Percentiles rank a stretch among this genome's conserved stretches.
Conservation (phyloP, 2,329 filamentous ascomycete genomes). For the Aspergillus flavus region DNA sequence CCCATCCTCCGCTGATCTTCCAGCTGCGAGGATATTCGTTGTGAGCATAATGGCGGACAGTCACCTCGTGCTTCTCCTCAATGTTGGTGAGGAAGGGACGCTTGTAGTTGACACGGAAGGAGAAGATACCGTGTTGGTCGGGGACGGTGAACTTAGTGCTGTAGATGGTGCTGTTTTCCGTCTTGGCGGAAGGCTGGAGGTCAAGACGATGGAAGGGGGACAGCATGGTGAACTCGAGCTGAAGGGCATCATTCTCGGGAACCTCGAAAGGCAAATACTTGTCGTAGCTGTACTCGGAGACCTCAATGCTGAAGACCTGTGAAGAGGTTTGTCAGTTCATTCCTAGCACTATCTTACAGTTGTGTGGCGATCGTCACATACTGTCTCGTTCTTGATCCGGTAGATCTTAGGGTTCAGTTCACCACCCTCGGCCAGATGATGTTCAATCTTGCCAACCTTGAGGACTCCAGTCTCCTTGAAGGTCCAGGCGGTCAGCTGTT, state of each 20-base stretch:
- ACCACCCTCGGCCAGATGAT: conserved; percentile 64
- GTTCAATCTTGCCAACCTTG: conserved; percentile 79
- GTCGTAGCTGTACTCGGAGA: conserved; percentile 81
- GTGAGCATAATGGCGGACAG: conserved; percentile 94
- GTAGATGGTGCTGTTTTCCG: conserved; percentile 72
- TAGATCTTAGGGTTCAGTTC: conserved; percentile 81
- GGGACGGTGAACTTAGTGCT: conserved; percentile 76
- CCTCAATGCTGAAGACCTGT: conserved; percentile 80
- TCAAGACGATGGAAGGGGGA: conserved; percentile 92
- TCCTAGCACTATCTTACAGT: conserved; percentile 5
- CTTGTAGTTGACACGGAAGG: conserved; percentile 97
- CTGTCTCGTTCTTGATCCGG: conserved; percentile 93
- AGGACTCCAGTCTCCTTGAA: conserved; percentile 94
- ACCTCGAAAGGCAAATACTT: conserved; percentile 74
- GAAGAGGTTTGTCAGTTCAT: conserved; percentile 29
- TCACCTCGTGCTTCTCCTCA: conserved; percentile 93
- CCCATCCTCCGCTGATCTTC: conserved; percentile 87
- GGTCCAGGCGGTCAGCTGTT: conserved; percentile 86
- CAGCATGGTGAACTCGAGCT: conserved; percentile 98
- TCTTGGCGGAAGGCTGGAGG: conserved; percentile 61
- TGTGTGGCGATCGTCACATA: conserved; percentile 56
- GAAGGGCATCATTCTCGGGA: conserved; percentile 71
- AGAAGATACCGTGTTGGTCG: conserved; percentile 99
- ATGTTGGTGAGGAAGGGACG: conserved; percentile 85
- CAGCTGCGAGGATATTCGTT: conserved; percentile 94